A percentile compares a stretch with the other conserved stretches of the same genome.
Evolutionary conservation across 2,329 filamentous ascomycete species (phyloP).

Genomic region (Curvularia spicifera): DNA sequence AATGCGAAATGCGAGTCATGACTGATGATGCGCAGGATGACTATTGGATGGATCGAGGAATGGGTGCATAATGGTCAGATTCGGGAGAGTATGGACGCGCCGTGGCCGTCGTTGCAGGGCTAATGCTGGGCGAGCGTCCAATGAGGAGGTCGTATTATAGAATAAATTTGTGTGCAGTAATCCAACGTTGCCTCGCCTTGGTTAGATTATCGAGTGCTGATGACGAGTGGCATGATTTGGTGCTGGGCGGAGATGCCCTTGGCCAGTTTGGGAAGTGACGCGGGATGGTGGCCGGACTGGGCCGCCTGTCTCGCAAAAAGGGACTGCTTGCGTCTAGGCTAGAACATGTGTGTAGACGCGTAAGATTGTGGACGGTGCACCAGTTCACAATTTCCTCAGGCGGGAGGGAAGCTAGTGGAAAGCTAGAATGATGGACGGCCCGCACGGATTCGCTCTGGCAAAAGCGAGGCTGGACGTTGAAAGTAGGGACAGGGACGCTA

Average conservation of each 20-base stretch:
- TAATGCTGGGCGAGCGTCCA: neutral
- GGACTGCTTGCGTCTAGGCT: neutral
- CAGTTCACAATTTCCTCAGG: neutral
- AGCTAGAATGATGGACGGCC: neutral
- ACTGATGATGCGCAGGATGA: constrained; percentile 48
- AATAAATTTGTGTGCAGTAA: neutral
- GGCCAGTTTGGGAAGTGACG: neutral
- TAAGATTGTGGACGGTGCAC: neutral
- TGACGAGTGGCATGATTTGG: neutral
- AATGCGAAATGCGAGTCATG: neutral
- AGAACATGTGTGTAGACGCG: neutral
- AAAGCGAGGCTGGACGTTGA: neutral
- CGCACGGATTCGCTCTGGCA: neutral
- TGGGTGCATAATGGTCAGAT: constrained; percentile 50
- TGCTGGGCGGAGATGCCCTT: neutral
- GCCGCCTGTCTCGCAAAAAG: neutral
- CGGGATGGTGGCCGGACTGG: neutral
- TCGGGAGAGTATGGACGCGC: constrained; percentile 8
- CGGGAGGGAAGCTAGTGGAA: neutral
- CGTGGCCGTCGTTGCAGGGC: constrained; percentile 5
- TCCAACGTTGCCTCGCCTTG: neutral
- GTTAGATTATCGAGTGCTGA: neutral
- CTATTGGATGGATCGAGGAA: constrained; percentile 57
- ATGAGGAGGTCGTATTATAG: neutral
- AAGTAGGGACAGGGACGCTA: neutral